Percentiles rank a stretch among this genome's conserved stretches.
These are phyloP conservation scores for Herpetospermum pedunculosum DNA, from an alignment of 306 rosid genomes.

Conservation along the genomic window DNA sequence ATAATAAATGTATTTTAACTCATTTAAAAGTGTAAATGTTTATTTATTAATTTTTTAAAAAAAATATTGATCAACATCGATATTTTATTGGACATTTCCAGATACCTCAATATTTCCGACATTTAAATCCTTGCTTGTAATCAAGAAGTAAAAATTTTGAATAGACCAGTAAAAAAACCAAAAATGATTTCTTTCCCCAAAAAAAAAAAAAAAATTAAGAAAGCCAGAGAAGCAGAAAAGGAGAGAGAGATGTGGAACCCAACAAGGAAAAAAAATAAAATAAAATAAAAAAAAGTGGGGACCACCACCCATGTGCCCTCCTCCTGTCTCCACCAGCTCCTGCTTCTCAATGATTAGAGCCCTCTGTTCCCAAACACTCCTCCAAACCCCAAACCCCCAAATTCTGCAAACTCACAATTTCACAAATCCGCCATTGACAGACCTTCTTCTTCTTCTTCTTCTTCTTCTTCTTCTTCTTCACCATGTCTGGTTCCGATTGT, in stretches of 20 bases:
- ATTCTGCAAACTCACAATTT: not conserved
- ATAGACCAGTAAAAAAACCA: too few relatives aligned
- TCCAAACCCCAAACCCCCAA: not conserved
- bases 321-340: slow-evolving; percentile 99
- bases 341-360: slow-evolving; percentile 85
- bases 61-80: too few relatives aligned
- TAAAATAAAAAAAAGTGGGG: slow-evolving; percentile 13
- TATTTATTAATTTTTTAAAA: too few relatives aligned
- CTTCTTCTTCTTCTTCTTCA: not conserved
- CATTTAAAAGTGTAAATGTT: too few relatives aligned
- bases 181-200: too few relatives aligned
- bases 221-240: too few relatives aligned
- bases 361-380: slow-evolving; percentile 20
- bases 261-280: not conserved
- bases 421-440: not conserved
- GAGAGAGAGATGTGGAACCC: not conserved
- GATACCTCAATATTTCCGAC: too few relatives aligned
- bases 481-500: slow-evolving; percentile 75
- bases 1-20: too few relatives aligned
- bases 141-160: too few relatives aligned
- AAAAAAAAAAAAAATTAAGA: too few relatives aligned
- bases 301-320: slow-evolving; percentile 63
- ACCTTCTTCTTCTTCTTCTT: not conserved
- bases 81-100: too few relatives aligned
- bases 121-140: too few relatives aligned